Base-by-base conservation (phyloP, 495 filamentous ascomycete genomes). In the Clavariopsis aquatica region DNA sequence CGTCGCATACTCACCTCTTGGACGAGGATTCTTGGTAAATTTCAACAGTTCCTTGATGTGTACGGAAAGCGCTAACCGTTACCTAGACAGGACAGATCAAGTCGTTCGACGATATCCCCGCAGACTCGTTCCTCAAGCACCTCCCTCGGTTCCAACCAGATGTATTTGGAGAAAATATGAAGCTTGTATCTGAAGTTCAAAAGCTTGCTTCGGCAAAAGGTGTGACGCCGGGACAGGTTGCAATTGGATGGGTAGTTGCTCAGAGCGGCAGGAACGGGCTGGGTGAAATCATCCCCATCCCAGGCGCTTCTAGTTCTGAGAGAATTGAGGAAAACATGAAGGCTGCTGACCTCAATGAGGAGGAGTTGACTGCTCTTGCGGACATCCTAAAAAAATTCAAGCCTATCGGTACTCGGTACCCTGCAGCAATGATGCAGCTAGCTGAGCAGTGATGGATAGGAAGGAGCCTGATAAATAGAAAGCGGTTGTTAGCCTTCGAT, bases 241-340 rank as follows among this genome's bases (percentile, higher is more conserved):
- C 91, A 12, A 77, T 96, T 57, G 82, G 77, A 22, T 97, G 93
- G 92, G 78, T 87, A 2, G 75, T 75, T 34, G 76, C 77, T 2
- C 72, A 86, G 58, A 81, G 83, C 49, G 77, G 76, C 29, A 78
- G 82, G 68, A 78, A 84, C 43, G 89, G 85, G 13, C 80, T 87
- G 72, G 84, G 86, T 13, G 81, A 79, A 4, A 88, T 96, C 68
- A 87, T 95, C 59, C 92, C 92, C 3, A 95, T 96, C 65, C 92
- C 91, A 0, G 92, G 92, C 15, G 84, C 87, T 13, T 85, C 72
- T 6, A 75, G 72, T 1, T 68, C 54, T 34, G 73, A 71, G 61
- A 57, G 78, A 19, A 71, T 79, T 31, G 49, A 57, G 53, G 78
- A 80, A 70, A 80, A 80, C 54, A 69, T 68, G 66, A 64, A 60